These are phyloP conservation scores for Daldinia decipiens DNA, from an alignment of 495 filamentous ascomycete species.

Conservation along the genomic window DNA sequence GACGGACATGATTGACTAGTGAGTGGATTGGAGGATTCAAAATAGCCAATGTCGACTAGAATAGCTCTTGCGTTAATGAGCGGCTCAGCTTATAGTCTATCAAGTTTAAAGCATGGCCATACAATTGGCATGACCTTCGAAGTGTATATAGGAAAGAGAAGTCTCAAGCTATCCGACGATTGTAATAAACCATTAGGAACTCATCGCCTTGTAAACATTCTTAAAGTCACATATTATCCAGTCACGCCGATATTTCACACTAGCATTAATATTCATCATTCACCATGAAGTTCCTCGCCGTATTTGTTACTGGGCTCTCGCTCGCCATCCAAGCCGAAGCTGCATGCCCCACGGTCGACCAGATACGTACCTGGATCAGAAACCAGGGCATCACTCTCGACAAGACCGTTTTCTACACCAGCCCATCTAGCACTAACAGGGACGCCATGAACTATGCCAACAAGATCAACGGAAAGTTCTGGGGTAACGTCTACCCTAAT, in stretches of 20 bases:
- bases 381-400: neutral
- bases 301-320: neutral
- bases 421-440: neutral
- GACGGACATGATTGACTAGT: neutral
- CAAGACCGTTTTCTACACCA: neutral
- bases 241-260: neutral
- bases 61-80: neutral
- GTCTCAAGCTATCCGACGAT: neutral
- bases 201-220: neutral
- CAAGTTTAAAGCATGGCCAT: neutral
- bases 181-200: neutral
- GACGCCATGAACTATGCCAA: conserved; percentile 5
- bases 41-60: neutral
- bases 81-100: neutral
- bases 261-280: neutral
- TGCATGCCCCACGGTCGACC: neutral
- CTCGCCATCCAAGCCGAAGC: neutral
- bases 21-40: neutral
- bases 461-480: conserved; percentile 1
- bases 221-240: neutral
- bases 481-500: neutral
- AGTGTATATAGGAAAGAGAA: neutral
- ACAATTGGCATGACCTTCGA: neutral
- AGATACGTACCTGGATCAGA: neutral
- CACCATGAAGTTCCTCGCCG: neutral